These are phyloP conservation scores for Pedinophyceae sp. DNA, from an alignment of 139 green algal genomes.

Conservation along the genomic window DNA sequence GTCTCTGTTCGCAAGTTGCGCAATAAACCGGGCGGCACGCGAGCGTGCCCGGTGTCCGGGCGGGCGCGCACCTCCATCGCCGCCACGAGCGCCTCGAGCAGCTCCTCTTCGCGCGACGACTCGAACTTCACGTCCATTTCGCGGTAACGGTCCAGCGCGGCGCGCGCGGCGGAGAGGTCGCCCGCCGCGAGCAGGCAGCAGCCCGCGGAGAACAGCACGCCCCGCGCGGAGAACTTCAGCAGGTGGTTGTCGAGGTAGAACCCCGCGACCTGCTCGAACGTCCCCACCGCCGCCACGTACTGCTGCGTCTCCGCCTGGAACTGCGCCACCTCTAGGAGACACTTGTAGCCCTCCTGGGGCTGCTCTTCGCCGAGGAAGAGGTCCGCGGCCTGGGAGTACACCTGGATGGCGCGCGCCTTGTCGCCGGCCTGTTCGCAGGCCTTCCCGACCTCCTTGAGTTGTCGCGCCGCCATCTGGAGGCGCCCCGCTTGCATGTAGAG, in stretches of 20 bases:
- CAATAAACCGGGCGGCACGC: no score
- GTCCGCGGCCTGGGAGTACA: not conserved
- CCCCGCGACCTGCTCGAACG: not conserved
- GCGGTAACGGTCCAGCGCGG: not conserved
- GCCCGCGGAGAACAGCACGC: not conserved
- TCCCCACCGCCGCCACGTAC: not conserved
- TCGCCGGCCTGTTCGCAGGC: not conserved
- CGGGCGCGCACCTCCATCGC: no score
- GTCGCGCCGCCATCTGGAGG: not conserved
- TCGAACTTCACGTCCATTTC: not conserved
- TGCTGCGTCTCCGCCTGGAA: not conserved
- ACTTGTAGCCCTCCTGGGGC: not conserved
- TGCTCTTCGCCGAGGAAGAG: not conserved
- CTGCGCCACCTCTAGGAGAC: not conserved
- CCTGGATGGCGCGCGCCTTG: not conserved
- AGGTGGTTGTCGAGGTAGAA: not conserved
- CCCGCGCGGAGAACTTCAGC: not conserved
- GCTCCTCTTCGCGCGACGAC: not conserved
- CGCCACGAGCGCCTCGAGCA: not conserved
- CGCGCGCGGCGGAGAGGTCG: not conserved
- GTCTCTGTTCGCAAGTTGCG: no score
- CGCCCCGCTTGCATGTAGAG: not conserved
- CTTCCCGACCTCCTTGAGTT: not conserved
- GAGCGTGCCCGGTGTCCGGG: no score
- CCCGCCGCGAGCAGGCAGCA: not conserved